phyloP scores from a whole-genome alignment of 2,329 filamentous ascomycete genomes.

The Beauveria pseudobassiana region DNA sequence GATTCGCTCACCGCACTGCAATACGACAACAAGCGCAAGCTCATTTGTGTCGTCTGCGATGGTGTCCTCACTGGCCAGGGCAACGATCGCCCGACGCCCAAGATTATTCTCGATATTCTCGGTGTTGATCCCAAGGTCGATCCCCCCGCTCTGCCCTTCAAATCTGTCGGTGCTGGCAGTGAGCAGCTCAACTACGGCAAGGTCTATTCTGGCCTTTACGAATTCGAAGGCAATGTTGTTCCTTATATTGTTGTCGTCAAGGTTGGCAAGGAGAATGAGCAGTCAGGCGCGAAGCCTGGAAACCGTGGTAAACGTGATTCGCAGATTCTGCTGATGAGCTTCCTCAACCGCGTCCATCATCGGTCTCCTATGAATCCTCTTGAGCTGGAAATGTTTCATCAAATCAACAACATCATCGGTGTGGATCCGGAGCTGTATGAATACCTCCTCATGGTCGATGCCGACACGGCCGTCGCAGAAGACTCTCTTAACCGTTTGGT shows the following conservation, averaged over 20 bases:
- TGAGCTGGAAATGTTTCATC: slow-evolving; percentile 96
- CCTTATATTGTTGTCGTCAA: slow-evolving; percentile 95
- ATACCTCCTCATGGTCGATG: slow-evolving; percentile 95
- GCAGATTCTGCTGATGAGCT: slow-evolving; percentile 91
- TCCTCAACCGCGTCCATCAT: slow-evolving; percentile 96
- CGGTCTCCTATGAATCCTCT: slow-evolving; percentile 90
- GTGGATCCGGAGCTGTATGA: slow-evolving; percentile 97
- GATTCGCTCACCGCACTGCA: slow-evolving; percentile 91
- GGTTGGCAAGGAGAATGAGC: slow-evolving; percentile 93
- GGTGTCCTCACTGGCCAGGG: slow-evolving; percentile 94
- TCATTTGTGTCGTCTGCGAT: slow-evolving; percentile 94
- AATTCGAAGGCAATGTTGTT: slow-evolving; percentile 95
- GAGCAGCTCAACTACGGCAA: slow-evolving; percentile 98
- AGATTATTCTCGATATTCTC: slow-evolving; percentile 94
- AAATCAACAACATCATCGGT: slow-evolving; percentile 98
- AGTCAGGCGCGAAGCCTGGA: slow-evolving; percentile 82
- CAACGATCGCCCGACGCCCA: slow-evolving; percentile 93
- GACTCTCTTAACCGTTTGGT: slow-evolving; percentile 91
- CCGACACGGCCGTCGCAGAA: slow-evolving; percentile 88
- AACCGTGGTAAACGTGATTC: slow-evolving; percentile 99
- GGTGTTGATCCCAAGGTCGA: slow-evolving; percentile 96
- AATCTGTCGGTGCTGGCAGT: slow-evolving; percentile 78
- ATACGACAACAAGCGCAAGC: slow-evolving; percentile 97
- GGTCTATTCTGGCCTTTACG: slow-evolving; percentile 95
- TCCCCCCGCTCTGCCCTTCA: slow-evolving; percentile 88